Percentiles rank a stretch among this genome's conserved stretches.
phyloP scores from a whole-genome alignment of 306 rosid species.

The Malus orientalis region DNA sequence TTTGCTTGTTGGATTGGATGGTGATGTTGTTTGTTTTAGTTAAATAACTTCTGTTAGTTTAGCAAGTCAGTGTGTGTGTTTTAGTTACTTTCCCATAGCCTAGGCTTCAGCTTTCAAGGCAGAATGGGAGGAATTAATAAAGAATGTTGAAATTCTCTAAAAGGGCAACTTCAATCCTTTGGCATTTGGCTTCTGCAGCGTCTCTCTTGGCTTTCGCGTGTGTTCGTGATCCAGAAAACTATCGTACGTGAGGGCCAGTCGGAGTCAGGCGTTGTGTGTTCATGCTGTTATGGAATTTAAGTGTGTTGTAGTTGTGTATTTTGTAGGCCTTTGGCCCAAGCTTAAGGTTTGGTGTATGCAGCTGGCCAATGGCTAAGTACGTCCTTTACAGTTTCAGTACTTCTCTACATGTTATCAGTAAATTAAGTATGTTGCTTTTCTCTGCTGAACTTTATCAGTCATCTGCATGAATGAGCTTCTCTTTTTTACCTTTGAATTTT shows the following conservation, averaged over 20 bases:
- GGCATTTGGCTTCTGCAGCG: conserved; percentile 59
- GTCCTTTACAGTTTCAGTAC: neutral
- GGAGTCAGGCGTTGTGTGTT: conserved; percentile 1
- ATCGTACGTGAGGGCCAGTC: conserved; percentile 5
- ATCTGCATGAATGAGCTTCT: neutral
- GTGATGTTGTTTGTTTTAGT: conserved; percentile 10
- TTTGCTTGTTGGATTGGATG: neutral
- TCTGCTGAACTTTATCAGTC: neutral
- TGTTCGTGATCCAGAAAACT: conserved; percentile 15
- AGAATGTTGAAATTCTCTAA: conserved; percentile 29
- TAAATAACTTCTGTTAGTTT: neutral
- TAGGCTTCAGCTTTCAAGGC: neutral
- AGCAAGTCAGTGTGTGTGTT: neutral
- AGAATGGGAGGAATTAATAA: conserved; percentile 5
- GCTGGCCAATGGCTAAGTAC: neutral
- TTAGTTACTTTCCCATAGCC: neutral
- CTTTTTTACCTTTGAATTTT: neutral
- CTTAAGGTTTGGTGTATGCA: neutral
- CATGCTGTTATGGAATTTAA: neutral
- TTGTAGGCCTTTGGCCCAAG: conserved; percentile 27
- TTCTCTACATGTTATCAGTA: neutral
- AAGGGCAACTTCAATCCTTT: conserved; percentile 98
- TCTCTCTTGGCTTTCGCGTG: conserved; percentile 16
- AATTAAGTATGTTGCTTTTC: neutral
- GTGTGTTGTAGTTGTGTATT: neutral